Percentiles rank a stretch among this genome's conserved stretches.
phyloP scores from a whole-genome alignment of 2,329 filamentous ascomycete genomes.

The Annulohypoxylon truncatum region DNA sequence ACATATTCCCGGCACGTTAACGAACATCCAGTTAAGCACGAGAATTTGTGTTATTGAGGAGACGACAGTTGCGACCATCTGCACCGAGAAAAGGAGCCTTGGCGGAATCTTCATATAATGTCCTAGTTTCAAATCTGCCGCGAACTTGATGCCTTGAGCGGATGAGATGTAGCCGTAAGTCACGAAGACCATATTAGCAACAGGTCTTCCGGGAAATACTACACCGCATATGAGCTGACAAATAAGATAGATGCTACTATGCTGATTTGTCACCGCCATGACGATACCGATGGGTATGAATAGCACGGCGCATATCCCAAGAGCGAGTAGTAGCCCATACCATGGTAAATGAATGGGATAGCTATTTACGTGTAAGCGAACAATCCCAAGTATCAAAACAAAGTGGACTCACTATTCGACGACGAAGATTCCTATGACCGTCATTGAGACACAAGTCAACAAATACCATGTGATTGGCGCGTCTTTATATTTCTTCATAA shows the following conservation, averaged over 20 bases:
- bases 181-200: constrained; percentile 94
- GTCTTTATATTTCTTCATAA: constrained; percentile 86
- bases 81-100: constrained; percentile 80
- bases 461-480: constrained; percentile 87
- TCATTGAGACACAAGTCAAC: constrained; percentile 79
- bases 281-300: constrained; percentile 94
- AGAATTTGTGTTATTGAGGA: constrained; percentile 84
- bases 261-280: constrained; percentile 92
- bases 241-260: constrained; percentile 86
- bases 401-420: constrained; percentile 77
- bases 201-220: constrained; percentile 84
- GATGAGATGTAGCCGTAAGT: constrained; percentile 92
- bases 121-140: constrained; percentile 85
- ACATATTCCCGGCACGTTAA: constrained; percentile 80
- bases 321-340: constrained; percentile 84
- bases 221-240: constrained; percentile 87
- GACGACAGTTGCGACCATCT: constrained; percentile 79
- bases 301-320: constrained; percentile 81
- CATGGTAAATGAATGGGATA: constrained; percentile 86
- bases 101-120: constrained; percentile 91
- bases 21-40: constrained; percentile 92
- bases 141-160: constrained; percentile 89
- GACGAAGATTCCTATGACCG: constrained; percentile 82
- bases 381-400: not conserved
- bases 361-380: constrained; percentile 55